A percentile compares a stretch with the other conserved stretches of the same genome.
These are phyloP conservation scores for Aspergillus saccharolyticus DNA, from an alignment of 495 filamentous ascomycete genomes.

Conservation along the genomic window DNA sequence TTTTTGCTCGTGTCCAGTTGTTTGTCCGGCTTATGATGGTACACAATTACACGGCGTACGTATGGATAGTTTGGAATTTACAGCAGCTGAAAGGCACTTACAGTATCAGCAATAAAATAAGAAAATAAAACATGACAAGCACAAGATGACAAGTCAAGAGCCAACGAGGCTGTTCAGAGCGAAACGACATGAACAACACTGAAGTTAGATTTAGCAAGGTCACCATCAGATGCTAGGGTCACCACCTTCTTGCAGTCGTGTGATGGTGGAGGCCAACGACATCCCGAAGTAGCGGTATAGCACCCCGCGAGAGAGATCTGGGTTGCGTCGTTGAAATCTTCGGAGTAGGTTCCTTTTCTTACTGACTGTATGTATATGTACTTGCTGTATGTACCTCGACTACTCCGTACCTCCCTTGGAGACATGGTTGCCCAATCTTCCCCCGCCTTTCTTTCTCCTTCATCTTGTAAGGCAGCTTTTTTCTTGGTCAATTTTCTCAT, in stretches of 20 bases:
- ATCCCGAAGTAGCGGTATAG: slow-evolving; percentile 12
- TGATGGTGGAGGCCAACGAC: slow-evolving; percentile 6
- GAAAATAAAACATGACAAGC: neutral
- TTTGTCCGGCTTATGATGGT: neutral
- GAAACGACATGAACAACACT: neutral
- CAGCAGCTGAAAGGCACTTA: neutral
- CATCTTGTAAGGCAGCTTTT: neutral
- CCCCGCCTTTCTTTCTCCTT: neutral
- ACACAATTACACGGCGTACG: neutral
- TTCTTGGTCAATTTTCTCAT: neutral
- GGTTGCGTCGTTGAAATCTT: too few species aligned
- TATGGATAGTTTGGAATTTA: neutral
- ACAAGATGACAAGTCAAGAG: neutral
- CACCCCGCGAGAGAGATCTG: too few species aligned
- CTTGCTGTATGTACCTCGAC: neutral
- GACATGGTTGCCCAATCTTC: slow-evolving; percentile 8
- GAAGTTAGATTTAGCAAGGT: neutral
- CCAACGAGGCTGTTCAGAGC: neutral
- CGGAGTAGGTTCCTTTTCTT: too few species aligned
- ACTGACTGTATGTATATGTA: too few species aligned
- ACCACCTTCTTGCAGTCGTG: slow-evolving; percentile 7
- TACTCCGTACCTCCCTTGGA: too few species aligned
- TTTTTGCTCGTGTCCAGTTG: neutral
- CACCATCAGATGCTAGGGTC: slow-evolving; percentile 4
- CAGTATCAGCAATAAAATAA: neutral